Percentiles rank a stretch among this genome's conserved stretches.
These are phyloP conservation scores for Lactarius hatsudake DNA, from an alignment of 768 basidiomycete genomes.

Conservation along the genomic window DNA sequence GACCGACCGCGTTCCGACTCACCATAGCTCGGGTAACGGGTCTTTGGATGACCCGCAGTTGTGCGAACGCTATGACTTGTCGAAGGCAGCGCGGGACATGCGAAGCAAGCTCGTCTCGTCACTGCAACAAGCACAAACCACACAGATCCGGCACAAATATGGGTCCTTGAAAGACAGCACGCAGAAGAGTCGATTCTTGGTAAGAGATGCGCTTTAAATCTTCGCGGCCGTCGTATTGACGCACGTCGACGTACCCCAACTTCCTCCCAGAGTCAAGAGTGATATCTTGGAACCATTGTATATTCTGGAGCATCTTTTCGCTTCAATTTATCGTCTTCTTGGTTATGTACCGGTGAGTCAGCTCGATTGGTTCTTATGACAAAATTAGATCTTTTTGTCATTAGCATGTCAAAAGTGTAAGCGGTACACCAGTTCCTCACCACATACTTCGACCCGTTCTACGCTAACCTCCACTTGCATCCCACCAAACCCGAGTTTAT, in stretches of 20 bases:
- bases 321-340: slow-evolving; percentile 48
- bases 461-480: slow-evolving; percentile 63
- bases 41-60: slow-evolving; percentile 45
- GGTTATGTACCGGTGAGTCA: slow-evolving; percentile 57
- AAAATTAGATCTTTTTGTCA: not conserved
- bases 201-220: slow-evolving; percentile 30
- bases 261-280: slow-evolving; percentile 21
- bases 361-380: not conserved
- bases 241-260: slow-evolving; percentile 22
- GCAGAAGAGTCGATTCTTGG: slow-evolving; percentile 39
- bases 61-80: slow-evolving; percentile 50
- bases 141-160: slow-evolving; percentile 38
- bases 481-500: slow-evolving; percentile 43
- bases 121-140: slow-evolving; percentile 41
- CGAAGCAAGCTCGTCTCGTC: slow-evolving; percentile 46
- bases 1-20: slow-evolving; percentile 12
- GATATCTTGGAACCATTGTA: slow-evolving; percentile 32
- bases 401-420: slow-evolving; percentile 46
- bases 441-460: slow-evolving; percentile 76
- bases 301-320: slow-evolving; percentile 37
- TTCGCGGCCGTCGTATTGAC: not conserved
- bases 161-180: slow-evolving; percentile 38
- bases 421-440: slow-evolving; percentile 63
- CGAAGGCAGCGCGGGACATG: slow-evolving; percentile 49
- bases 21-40: slow-evolving; percentile 38